Evolutionary conservation across 1,139 yeast genomes (phyloP), one percentile per base, ranked within the genome.

Genomic region (Nakaseomyces kungkrabaensis): DNA sequence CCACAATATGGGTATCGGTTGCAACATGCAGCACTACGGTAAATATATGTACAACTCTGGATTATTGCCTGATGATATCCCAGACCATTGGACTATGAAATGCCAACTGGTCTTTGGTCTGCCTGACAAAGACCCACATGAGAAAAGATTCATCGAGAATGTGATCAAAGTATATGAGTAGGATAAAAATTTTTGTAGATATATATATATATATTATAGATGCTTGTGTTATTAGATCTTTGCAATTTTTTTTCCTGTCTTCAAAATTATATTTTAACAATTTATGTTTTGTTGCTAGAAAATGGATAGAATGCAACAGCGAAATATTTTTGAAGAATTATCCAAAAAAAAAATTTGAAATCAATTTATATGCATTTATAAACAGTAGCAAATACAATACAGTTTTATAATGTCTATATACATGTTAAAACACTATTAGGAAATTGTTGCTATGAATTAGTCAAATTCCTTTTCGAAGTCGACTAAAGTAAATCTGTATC

Each of bases 401-500:
- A 29, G 9, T 9, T 29, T 6, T 29, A 29, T 9, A 17, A 29
- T 29, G 31, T 29, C 31, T 29, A 29, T 29, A 29, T 17, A 17
- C 22, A 17, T 17, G 22, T 17, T 17, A 17, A 17, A 17, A 17
- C 22, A 17, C 22, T 17, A 17, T 17, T 1, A 17, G 3, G 22
- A 17, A 17, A 3, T 17, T 17, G 22, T 17, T 17, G 22, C 22
- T 17, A 17, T 17, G 9, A 29, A n/a, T 38, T 37, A 45, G 37
- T 37, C 37, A 33, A 57, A 57, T 46, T 53, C 55, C 45, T 57
- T 57, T 37, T 56, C 57, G 38, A 37, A 60, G 37, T 56, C 81
- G 49, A 77, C 75, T 59, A 82, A 70, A 10, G 81, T 82, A 60
- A 79, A 76, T 71, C 88, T 77, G 65, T 79, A 82, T 55, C 75